Conservation (phyloP, 805 yeast genomes). For the Lipomyces orientalis region DNA sequence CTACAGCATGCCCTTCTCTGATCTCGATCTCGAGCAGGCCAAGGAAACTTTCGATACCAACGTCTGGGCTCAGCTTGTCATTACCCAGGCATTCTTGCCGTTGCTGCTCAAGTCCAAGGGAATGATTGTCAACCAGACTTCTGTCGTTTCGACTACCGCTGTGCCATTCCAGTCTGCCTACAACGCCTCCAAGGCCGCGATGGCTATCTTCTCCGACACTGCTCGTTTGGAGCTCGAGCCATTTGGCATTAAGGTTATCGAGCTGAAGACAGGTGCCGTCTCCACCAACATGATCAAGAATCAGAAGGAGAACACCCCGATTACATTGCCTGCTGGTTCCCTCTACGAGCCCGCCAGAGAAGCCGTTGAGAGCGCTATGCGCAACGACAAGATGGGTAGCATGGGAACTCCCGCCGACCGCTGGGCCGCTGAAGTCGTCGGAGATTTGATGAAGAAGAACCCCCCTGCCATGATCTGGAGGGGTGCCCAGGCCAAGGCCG, state of each 20-base stretch:
- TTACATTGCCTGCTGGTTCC: neutral
- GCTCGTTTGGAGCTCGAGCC: neutral
- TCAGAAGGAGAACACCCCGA: neutral
- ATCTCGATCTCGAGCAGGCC: neutral
- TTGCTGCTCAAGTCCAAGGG: neutral
- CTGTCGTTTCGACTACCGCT: neutral
- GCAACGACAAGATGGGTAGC: neutral
- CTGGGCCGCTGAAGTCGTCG: neutral
- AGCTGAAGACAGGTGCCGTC: neutral
- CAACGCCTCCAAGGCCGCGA: neutral
- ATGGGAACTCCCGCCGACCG: neutral
- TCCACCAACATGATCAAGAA: neutral
- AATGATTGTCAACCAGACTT: neutral
- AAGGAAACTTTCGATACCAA: neutral
- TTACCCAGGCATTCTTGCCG: neutral
- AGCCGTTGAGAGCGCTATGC: neutral
- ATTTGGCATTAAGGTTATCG: neutral
- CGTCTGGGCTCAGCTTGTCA: neutral
- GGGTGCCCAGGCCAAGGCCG: neutral
- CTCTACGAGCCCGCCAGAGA: neutral
- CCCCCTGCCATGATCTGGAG: neutral
- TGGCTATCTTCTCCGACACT: neutral
- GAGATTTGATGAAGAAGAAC: neutral
- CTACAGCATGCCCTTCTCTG: neutral
- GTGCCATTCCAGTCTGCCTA: neutral